Base-by-base conservation (phyloP, 2,329 filamentous ascomycete species). In the Neonectria punicea region DNA sequence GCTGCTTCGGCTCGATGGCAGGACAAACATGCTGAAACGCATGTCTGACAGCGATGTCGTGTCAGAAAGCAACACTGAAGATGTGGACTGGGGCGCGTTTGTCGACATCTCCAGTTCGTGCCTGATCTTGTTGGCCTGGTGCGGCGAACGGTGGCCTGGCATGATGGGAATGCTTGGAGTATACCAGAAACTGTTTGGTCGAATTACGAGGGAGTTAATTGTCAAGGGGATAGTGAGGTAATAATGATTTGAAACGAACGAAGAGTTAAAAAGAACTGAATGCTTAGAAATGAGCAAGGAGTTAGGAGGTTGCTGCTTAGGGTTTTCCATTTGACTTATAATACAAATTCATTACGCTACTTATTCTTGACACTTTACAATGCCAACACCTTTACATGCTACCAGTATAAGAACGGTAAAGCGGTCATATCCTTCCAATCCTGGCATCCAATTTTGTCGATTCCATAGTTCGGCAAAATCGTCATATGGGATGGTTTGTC, bases 341-440 rank as follows among this genome's bases (percentile, higher is more conserved):
- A 22, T 22, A 22, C 13, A 22, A 2, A 13, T 14, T 14, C 2
- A 5, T 14, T 10, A 20, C 13, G 18, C 5, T 7, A 22, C 5
- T 46, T 51, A 32, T 34, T 28, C 16, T 20, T 34, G 30, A 20
- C 30, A 34, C 28, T 32, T 51, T 8, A 43, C 13, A 16, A 60
- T 44, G 5, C 59, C 53, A 14, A 57, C 39, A 9, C 63, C 63
- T 22, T 61, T 65, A 20, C 63, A 65, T 11, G 58, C 63, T 8
- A 57, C 58, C 5, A 65, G 20, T 28, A 60, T 22, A n/a, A 65
- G 58, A 46, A 61, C 11, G 8, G 25, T 36, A 28, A 65, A 65
- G 14, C 53, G 44, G 47, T 65, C 63, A 20, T 32, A 57, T 13
- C 18, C 51, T 39, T 61, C 58, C 6, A 57, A 20, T 3, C 56